Evolutionary conservation across 257 asterid genomes (phyloP), one percentile per base, ranked within the genome.

Genomic region (Nemophila menziesii): DNA sequence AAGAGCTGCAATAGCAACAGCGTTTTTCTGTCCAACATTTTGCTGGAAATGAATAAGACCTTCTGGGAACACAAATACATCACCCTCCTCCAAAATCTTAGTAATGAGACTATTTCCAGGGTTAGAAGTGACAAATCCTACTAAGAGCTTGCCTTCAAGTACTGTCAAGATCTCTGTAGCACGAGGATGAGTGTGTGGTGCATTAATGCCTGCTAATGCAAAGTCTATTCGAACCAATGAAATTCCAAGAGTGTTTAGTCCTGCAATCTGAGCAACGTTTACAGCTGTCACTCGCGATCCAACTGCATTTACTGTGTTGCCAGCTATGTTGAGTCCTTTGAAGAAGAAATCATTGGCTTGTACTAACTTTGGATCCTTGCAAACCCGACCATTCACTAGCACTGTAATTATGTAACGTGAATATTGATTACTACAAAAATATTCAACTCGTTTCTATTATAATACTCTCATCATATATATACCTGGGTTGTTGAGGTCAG

Each of bases 201-300:
- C 59, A 11, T 60, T 60, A 21, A 72, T 42, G 6, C 80, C 76
- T 43, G 50, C 24, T 0, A 70, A 68, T 0, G 65, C 70, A 26
- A 24, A 64, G 44, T 72, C 80, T 7, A 64, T 2, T 3, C 80
- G 67, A 1, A 18, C 80, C 55, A 68, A 20, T n/a, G 80, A 68
- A 36, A 72, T 64, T 2, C 73, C 76, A 12, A 65, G 67, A 3
- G 76, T 65, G 64, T 72, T 72, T 41, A 72, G 68, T 15, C 75
- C 76, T 7, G 80, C 68, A 47, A 68, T 58, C 36, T 68, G 73
- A 8, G 61, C 33, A 0, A 52, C 69, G 0, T 22, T 44, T 1
- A 61, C 68, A 3, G 70, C 64, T 13, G 71, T 72, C 10, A 65
- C 68, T 29, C 46, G 49, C 3, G 73, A 64, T 10, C 73, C 80